Evolutionary conservation across 2,329 filamentous ascomycete species (phyloP).

Genomic region (Stachybotrys chlorohalonatus): DNA sequence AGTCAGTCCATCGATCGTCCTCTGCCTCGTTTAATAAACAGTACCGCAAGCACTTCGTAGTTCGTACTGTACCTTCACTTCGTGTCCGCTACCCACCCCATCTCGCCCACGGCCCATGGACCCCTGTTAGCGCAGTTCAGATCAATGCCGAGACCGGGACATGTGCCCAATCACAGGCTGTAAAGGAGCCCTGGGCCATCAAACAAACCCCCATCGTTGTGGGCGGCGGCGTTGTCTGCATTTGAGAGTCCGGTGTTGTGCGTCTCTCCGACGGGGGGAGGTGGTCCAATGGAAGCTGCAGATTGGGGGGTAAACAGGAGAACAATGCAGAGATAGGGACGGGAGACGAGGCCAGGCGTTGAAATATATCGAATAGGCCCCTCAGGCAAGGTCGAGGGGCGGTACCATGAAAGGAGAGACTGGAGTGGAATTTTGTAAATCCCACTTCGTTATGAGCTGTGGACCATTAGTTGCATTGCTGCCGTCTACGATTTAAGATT

Average conservation of each 20-base stretch:
- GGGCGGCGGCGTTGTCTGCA: not conserved
- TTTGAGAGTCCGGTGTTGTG: not conserved
- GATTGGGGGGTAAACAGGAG: not conserved
- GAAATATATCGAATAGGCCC: too few species aligned
- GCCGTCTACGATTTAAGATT: too few species aligned
- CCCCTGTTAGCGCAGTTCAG: conserved; percentile 8
- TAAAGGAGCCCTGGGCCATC: not conserved
- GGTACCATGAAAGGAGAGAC: too few species aligned
- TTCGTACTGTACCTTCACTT: not conserved
- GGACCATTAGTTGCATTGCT: too few species aligned
- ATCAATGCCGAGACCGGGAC: conserved; percentile 6
- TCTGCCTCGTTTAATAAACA: not conserved
- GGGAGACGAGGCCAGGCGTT: not conserved
- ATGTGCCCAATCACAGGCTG: conserved; percentile 6
- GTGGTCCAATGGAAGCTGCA: not conserved
- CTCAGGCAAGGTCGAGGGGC: too few species aligned
- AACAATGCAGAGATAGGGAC: not conserved
- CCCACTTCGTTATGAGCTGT: too few species aligned
- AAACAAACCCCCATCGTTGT: not conserved
- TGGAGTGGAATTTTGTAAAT: too few species aligned
- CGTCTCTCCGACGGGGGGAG: not conserved
- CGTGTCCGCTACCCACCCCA: conserved; percentile 1
- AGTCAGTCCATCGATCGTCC: not conserved
- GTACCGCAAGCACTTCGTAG: not conserved
- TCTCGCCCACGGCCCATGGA: conserved; percentile 1